Evolutionary conservation across 2,329 filamentous ascomycete species (phyloP).

Genomic region (Decorospora gaudefroyi): DNA sequence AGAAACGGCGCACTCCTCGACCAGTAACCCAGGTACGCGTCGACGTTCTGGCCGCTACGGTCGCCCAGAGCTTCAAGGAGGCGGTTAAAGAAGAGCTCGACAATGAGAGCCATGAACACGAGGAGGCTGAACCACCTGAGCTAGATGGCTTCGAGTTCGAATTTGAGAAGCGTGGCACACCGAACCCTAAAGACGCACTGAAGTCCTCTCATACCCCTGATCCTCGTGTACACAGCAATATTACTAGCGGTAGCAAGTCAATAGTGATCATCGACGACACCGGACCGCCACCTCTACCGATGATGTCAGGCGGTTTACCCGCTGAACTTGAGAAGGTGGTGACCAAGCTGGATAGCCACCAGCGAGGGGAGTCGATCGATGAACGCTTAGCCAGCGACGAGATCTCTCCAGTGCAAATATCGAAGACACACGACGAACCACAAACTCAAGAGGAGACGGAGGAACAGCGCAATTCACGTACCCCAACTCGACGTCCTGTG

Average conservation of each 20-base stretch:
- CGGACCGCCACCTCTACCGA: conserved; percentile 59
- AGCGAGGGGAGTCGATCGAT: conserved; percentile 27
- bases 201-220: conserved; percentile 23
- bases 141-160: conserved; percentile 45
- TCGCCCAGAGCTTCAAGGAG: conserved; percentile 77
- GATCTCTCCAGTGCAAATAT: conserved; percentile 18
- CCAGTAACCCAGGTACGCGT: conserved; percentile 64
- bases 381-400: conserved; percentile 18
- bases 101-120: conserved; percentile 34
- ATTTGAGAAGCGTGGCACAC: conserved; percentile 33
- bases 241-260: conserved; percentile 83
- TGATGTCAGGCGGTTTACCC: conserved; percentile 58
- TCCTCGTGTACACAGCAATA: conserved; percentile 56
- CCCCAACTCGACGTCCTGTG: conserved; percentile 24
- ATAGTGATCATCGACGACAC: conserved; percentile 83
- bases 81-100: conserved; percentile 67
- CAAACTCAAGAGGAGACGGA: conserved; percentile 15
- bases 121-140: conserved; percentile 24
- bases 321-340: conserved; percentile 15
- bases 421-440: conserved; percentile 27
- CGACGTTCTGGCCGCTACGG: conserved; percentile 78
- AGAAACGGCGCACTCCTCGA: conserved; percentile 40
- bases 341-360: conserved; percentile 5
- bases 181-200: conserved; percentile 14
- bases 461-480: conserved; percentile 26